A percentile compares a stretch with the other conserved stretches of the same genome.
phyloP scores from a whole-genome alignment of 805 yeast species.

The Ogataea zsoltii region DNA sequence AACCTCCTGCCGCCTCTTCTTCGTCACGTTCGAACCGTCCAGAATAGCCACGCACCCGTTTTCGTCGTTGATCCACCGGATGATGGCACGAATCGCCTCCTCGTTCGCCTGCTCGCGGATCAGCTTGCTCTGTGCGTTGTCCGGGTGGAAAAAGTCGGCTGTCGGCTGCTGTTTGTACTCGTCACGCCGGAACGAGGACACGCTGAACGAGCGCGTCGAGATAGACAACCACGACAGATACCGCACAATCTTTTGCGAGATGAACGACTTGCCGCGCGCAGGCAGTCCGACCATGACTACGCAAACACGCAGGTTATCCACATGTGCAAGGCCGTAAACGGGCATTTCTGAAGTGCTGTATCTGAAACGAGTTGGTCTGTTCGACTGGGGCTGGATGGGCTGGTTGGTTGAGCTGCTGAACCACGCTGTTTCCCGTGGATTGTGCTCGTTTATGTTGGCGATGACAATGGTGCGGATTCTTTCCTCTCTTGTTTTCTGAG shows the following conservation, averaged over 20 bases:
- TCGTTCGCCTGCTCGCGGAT: constrained; percentile 70
- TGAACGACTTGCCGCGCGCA: constrained; percentile 91
- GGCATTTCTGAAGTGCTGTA: constrained; percentile 42
- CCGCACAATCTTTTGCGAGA: constrained; percentile 91
- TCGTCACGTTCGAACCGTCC: constrained; percentile 91
- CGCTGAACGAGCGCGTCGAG: constrained; percentile 83
- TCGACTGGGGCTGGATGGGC: no score
- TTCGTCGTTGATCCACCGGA: constrained; percentile 80
- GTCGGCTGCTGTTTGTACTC: constrained; percentile 55
- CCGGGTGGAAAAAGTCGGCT: constrained; percentile 77
- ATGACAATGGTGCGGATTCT: neutral
- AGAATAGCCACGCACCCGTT: constrained; percentile 88
- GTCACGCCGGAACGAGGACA: constrained; percentile 79
- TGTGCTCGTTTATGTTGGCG: no score
- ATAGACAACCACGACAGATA: constrained; percentile 92
- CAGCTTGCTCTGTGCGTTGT: constrained; percentile 62
- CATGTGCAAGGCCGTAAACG: constrained; percentile 57
- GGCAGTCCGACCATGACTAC: constrained; percentile 89
- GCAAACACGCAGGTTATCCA: constrained; percentile 74
- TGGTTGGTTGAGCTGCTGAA: no score
- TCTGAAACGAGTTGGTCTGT: constrained; percentile 1
- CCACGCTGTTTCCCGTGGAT: no score
- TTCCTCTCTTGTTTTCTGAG: neutral
- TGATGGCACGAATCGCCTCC: constrained; percentile 74
- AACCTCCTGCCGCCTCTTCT: constrained; percentile 65